A percentile compares a stretch with the other conserved stretches of the same genome.
Evolutionary conservation across 768 basidiomycete species (phyloP).

Genomic region (Termitomyces sp.): DNA sequence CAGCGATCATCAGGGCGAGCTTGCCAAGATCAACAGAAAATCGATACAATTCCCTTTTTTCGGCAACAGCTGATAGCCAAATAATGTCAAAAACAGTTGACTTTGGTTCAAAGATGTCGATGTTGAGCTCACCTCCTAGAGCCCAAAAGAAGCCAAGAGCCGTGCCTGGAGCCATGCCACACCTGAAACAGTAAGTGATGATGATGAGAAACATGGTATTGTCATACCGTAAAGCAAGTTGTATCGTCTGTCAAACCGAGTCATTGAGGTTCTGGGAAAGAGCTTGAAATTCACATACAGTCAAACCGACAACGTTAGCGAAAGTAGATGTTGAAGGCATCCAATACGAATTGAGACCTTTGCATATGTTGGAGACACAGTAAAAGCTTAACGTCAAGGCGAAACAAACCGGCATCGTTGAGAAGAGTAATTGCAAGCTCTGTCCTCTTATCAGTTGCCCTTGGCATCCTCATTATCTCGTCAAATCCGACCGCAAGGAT

Average conservation of each 20-base stretch:
- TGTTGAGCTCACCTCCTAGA: conserved; percentile 44
- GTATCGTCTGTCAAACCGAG: conserved; percentile 49
- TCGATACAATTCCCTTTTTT: conserved; percentile 60
- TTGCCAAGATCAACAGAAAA: conserved; percentile 70
- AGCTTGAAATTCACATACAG: conserved; percentile 38
- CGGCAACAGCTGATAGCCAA: conserved; percentile 47
- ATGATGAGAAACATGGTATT: conserved; percentile 8
- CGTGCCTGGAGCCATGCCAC: conserved; percentile 68
- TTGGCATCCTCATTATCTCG: conserved; percentile 60
- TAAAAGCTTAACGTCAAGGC: neutral
- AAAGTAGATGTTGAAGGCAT: conserved; percentile 54
- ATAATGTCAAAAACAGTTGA: conserved; percentile 1
- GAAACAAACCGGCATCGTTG: conserved; percentile 60
- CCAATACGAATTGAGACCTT: conserved; percentile 74
- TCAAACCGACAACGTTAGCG: conserved; percentile 63
- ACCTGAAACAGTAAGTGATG: conserved; percentile 32
- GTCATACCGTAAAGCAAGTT: conserved; percentile 57
- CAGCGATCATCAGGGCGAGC: conserved; percentile 66
- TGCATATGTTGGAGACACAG: neutral
- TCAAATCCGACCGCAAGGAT: conserved; percentile 70
- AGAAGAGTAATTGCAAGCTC: conserved; percentile 66
- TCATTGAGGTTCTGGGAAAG: neutral
- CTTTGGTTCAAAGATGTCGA: neutral
- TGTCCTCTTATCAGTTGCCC: conserved; percentile 55
- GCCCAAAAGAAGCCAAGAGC: conserved; percentile 75